Conservation (phyloP, 192 early-diverging fungal species). For the Backusella circina region DNA sequence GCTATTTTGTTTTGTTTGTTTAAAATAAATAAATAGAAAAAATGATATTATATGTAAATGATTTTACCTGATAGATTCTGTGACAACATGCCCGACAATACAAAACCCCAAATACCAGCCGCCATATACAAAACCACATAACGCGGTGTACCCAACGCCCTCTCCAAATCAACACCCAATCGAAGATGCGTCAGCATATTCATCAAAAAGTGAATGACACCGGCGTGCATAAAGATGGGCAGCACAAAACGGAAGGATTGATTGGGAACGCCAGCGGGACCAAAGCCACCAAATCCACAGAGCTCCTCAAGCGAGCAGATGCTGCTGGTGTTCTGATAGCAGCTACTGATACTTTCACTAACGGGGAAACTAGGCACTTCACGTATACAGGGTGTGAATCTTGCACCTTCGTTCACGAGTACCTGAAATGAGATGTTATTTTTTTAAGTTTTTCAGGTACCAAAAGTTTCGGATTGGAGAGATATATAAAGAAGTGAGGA, state of each 20-base stretch:
- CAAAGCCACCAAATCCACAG: conserved; percentile 59
- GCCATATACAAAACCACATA: conserved; percentile 60
- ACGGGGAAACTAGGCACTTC: conserved; percentile 26
- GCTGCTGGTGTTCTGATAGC: not conserved
- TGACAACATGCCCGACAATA: conserved; percentile 69
- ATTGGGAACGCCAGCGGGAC: conserved; percentile 44
- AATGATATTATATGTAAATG: no score
- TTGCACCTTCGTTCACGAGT: conserved; percentile 69
- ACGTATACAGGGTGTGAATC: conserved; percentile 87
- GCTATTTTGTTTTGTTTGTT: conserved; percentile 17
- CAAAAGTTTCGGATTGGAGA: not conserved
- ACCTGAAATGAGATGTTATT: conserved; percentile 27
- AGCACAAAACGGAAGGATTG: conserved; percentile 79
- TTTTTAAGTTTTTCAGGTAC: not conserved
- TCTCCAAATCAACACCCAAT: conserved; percentile 70
- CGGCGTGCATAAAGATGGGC: conserved; percentile 81
- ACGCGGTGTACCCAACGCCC: conserved; percentile 72
- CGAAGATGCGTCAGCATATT: conserved; percentile 72
- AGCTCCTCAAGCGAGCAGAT: conserved; percentile 56
- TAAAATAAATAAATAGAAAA: not conserved
- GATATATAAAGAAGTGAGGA: not conserved
- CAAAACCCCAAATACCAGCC: conserved; percentile 71
- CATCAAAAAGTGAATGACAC: conserved; percentile 71
- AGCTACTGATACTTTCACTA: conserved; percentile 15
- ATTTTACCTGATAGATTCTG: conserved; percentile 40